Base-by-base conservation (phyloP, 495 filamentous ascomycete genomes). In the Talaromyces borbonicus region DNA sequence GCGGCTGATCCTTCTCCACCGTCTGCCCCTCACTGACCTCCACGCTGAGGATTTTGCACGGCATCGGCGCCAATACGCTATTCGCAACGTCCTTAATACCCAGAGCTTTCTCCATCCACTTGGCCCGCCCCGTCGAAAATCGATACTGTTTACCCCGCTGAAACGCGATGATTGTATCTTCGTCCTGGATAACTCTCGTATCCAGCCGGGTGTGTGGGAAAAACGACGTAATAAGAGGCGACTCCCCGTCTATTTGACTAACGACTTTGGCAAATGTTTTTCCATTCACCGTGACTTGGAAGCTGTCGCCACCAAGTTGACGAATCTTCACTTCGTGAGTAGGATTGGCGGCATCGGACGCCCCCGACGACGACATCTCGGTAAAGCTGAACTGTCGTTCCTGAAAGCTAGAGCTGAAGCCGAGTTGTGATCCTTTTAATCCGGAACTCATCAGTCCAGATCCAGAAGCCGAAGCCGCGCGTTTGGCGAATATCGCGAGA, bases 1-100 rank as follows among this genome's bases (percentile, higher is more conserved):
- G 66, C 15, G 87, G 77, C 53, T 93, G 80, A 42, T 89, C 90
- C 65, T 89, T 93, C 57, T 80, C 75, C 30, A 97, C 90, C 40
- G 57, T 63, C 50, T 90, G 81, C 0, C 92, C 93, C 46, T 83
- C 87, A 44, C 77, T 63, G 45, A 90, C 85, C 59, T 90, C 83
- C 24, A 93, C 87, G 42, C 86, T 76, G 49, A 95, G 63, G 4
- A 95, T 79, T 67, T 95, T 96, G 65, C 90, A 95, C 8, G 90
- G 90, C 90, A 96, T 95, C 1, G 90, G 90, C 19, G 90, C 84
- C 38, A 87, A 66, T 11, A 97, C 89, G 56, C 82, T 92, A 48
- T 90, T 90, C 15, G 79, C 67, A 0, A 77, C 72, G 56, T 94
- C 87, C 57, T 85, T 89, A 49, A 85, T 64, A 1, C 90, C 90